Conservation (phyloP, 768 basidiomycete genomes). For the Scleroderma citrinum region DNA sequence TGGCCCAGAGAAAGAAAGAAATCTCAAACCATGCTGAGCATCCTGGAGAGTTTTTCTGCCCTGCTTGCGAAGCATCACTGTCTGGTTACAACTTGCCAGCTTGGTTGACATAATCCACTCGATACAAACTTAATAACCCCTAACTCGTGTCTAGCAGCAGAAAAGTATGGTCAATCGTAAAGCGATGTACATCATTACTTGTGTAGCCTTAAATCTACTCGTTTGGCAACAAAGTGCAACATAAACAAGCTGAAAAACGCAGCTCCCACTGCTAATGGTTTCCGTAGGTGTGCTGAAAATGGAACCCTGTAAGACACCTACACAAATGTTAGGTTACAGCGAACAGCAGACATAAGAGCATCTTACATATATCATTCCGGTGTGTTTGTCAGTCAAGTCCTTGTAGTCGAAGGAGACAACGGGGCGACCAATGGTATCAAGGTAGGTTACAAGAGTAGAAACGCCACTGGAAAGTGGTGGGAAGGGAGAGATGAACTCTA, state of each 20-base stretch:
- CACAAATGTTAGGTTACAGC: conserved; percentile 5
- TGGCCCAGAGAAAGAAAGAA: background rate
- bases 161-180: background rate
- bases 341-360: background rate
- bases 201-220: conserved; percentile 49
- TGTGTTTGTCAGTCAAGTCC: conserved; percentile 73
- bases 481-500: conserved; percentile 76
- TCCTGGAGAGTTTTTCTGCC: conserved; percentile 5
- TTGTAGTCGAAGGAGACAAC: conserved; percentile 67
- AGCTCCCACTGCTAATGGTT: conserved; percentile 71
- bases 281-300: conserved; percentile 74
- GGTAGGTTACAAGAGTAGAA: conserved; percentile 77
- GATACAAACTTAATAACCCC: too few species aligned
- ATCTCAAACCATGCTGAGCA: background rate
- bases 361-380: conserved; percentile 77
- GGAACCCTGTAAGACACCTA: conserved; percentile 89
- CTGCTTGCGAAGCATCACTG: conserved; percentile 8
- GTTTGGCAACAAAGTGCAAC: conserved; percentile 38
- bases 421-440: conserved; percentile 89
- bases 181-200: conserved; percentile 22
- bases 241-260: conserved; percentile 67
- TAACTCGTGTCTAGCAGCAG: background rate
- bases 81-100: background rate
- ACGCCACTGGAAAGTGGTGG: conserved; percentile 53
- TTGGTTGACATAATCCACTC: background rate